Conservation (phyloP, 2,329 filamentous ascomycete species). For the Nothophaeocryptopus gaeumannii region DNA sequence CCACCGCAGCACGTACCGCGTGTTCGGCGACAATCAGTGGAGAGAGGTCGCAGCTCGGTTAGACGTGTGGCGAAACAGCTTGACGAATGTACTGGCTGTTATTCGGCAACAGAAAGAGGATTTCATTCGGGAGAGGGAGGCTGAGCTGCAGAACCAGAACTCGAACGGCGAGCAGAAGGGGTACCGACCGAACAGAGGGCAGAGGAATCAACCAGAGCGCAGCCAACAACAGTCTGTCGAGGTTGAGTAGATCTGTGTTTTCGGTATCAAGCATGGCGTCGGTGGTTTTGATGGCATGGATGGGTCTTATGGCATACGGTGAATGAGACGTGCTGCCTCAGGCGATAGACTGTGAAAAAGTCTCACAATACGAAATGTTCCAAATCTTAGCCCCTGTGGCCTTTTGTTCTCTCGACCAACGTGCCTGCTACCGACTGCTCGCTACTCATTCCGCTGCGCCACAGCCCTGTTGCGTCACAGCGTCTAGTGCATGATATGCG, state of each 20-base stretch:
- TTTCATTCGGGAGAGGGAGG: slow-evolving; percentile 73
- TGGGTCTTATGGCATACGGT: no score
- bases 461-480: no score
- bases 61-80: slow-evolving; percentile 83
- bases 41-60: slow-evolving; percentile 85
- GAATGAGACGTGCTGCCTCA: no score
- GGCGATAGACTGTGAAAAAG: no score
- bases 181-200: slow-evolving; percentile 27
- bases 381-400: no score
- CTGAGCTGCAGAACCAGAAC: slow-evolving; percentile 16
- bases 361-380: no score
- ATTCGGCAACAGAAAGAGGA: slow-evolving; percentile 78
- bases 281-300: slow-evolving; percentile 2
- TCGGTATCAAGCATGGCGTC: slow-evolving; percentile 15
- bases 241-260: slow-evolving; percentile 25
- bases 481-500: no score
- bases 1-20: slow-evolving; percentile 92
- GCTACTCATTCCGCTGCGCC: no score
- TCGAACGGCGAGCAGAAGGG: slow-evolving; percentile 17
- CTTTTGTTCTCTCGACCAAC: no score
- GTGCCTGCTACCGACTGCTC: no score
- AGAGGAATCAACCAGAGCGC: slow-evolving; percentile 26
- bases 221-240: slow-evolving; percentile 23
- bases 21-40: slow-evolving; percentile 98
- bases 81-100: slow-evolving; percentile 74